These are phyloP conservation scores for Boletus tomentosulus DNA, from an alignment of 768 basidiomycete genomes.

Conservation along the genomic window DNA sequence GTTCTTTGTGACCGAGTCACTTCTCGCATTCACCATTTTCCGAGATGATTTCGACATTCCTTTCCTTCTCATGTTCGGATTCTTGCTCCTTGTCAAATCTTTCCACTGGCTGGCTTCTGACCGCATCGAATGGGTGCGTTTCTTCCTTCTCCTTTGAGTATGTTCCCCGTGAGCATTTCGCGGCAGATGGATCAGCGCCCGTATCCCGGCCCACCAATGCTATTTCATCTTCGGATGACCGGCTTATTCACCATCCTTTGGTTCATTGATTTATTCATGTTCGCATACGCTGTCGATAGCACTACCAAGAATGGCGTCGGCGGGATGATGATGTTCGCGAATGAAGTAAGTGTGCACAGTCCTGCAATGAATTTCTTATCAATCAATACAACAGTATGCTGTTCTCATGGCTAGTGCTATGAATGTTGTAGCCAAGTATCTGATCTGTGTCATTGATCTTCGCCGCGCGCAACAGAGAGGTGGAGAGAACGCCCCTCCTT, in stretches of 20 bases:
- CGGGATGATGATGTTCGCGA: constrained; percentile 92
- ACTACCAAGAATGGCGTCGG: constrained; percentile 76
- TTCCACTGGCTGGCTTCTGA: constrained; percentile 98
- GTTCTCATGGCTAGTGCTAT: constrained; percentile 79
- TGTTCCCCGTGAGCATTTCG: constrained; percentile 4
- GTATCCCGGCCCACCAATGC: constrained; percentile 72
- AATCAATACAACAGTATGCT: constrained; percentile 59
- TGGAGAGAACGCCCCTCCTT: constrained; percentile 81
- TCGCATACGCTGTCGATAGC: constrained; percentile 75
- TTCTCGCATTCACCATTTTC: constrained; percentile 96
- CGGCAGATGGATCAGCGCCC: constrained; percentile 96
- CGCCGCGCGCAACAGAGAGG: constrained; percentile 72
- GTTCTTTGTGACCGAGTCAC: constrained; percentile 96
- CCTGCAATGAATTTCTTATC: constrained; percentile 6
- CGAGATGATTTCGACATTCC: constrained; percentile 91
- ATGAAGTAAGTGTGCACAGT: constrained; percentile 58
- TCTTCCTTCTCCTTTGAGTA: not conserved
- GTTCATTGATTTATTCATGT: constrained; percentile 70
- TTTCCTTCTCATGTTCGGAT: constrained; percentile 92
- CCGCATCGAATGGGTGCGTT: constrained; percentile 89
- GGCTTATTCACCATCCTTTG: constrained; percentile 72
- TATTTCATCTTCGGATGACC: constrained; percentile 85
- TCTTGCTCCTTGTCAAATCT: constrained; percentile 90
- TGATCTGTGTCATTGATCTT: constrained; percentile 76
- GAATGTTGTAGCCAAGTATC: constrained; percentile 78